Base-by-base conservation (phyloP, 768 basidiomycete species). In the Termitomyces sp. region DNA sequence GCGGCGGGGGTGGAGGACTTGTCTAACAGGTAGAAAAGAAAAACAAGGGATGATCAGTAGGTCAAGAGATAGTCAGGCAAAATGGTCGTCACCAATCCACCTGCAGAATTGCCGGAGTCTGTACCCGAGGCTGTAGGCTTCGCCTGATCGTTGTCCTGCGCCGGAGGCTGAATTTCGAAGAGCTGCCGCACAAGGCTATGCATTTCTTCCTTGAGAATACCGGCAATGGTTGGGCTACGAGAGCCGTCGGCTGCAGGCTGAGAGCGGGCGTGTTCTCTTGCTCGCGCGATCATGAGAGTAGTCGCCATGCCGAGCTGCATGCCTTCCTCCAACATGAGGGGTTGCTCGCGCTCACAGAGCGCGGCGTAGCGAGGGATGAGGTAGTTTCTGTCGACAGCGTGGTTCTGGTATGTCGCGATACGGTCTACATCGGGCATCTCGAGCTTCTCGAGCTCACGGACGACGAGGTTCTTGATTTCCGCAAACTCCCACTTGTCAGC, bases 401-500 rank as follows among this genome's bases (percentile, higher is more conserved):
- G 79, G 13, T 73, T 64, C 54, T 82, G 79, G 59, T 89, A 89
- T 0, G 83, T 70, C 0, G 74, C 71, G 41, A 90, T 80, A 52
- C 79, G 79, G 26, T 77, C 75, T 2, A 87, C 71, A 1, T 81
- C 77, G 0, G 74, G 65, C 12, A 86, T 72, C 0, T 68, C 58
- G 7, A 79, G 69, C 62, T 75, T 74, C 46, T 83, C 81, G 0
- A 89, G 72, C 48, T 89, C 81, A 0, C 82, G 80, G 1, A 85
- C 76, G 1, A 81, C 83, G 1, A 89, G 79, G 1, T 72, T 68
- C 39, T 83, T 79, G 10, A 88, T 78, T 42, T 84, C 79, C 3
- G 59, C 55, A 60, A 90, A 90, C 0, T 66, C 62, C 83, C 83
- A 90, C 5, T 73, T 64, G 24, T 80, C 72, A 0, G 88, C 80